Evolutionary conservation across 148 eudicot genomes (phyloP), one percentile per base, ranked within the genome.

Genomic region (Dianthus caryophyllus): DNA sequence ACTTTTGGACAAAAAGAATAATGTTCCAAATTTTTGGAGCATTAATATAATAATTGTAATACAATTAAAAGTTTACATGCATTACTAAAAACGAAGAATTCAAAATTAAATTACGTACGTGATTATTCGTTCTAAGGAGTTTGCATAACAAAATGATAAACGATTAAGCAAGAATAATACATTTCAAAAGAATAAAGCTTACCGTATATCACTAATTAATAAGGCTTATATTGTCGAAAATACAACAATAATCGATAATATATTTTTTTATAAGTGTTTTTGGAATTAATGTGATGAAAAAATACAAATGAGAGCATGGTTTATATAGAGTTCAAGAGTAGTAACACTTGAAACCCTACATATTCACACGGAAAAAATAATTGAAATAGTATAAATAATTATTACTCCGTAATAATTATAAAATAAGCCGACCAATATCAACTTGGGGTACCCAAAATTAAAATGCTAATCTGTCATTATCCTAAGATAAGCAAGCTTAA

Each of bases 361-460:
- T 13, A 7, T 3, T 33, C 38, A 33, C 38, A 5, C 46, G 26
- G 7, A 10, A 16, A 13, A 69, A 71, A 53, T 43, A 27, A 41
- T 29, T 26, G 52, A 58, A 60, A 56, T n/a, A n/a, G n/a, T n/a
- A n/a, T n/a, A n/a, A n/a, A n/a, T n/a, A n/a, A n/a, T n/a, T n/a
- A n/a, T n/a, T n/a, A n/a, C n/a, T n/a, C n/a, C n/a, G n/a, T n/a
- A n/a, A n/a, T 43, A 68, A 67, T 2, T 33, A 33, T 33, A 33
- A 33, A 2, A 33, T 33, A 7, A n/a, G 38, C 72, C 77, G 77
- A 74, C 77, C 52, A 51, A 27, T 73, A 67, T 46, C 44, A 61
- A 67, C 16, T 20, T 27, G 50, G 58, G 64, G 14, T 61, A 53
- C 54, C 53, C 53, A 43, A 13, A 46, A 20, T 2, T 36, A 22